Evolutionary conservation across 164 flowering plant species (phyloP), one percentile per base, ranked within the genome.

Genomic region (Warburgia ugandensis): DNA sequence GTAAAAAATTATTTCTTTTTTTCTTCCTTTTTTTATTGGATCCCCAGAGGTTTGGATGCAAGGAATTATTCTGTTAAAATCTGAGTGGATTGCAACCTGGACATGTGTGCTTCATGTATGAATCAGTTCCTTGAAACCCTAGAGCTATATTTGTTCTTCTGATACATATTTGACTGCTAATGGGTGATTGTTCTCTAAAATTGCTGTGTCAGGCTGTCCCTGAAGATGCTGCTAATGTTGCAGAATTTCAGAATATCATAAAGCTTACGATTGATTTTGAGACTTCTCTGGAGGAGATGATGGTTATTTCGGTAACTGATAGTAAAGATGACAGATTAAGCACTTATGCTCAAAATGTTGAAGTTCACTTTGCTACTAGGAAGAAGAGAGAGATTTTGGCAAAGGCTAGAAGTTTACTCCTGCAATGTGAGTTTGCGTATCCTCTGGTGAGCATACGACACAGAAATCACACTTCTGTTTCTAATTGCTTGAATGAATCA

Each of bases 311-410:
- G 1, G 44, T 69, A 37, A 69, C 78, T 51, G 91, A 85, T 73
- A 55, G 42, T 41, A 70, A 71, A 51, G 95, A 80, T 56, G 66
- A 74, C 29, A 76, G 72, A 41, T 53, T 92, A 62, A 86, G 83
- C 56, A 68, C 62, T 50, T 92, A 74, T 71, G 78, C 86, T 52
- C 78, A 84, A 62, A 84, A 86, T 78, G 84, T 88, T 48, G 97
- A 88, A 74, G 83, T 84, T 67, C 97, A 86, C 70, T 92, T 88
- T 82, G 99, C 95, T 39, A 62, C 75, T 44, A 77, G 79, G 70
- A 92, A 84, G 67, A 88, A 74, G 71, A 80, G 45, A 28, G 97
- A 92, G 65, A 82, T 84, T 47, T 57, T 92, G 65, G 84, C 84
- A 25, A 77, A 75, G 50, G 86, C 97, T 36, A 77, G 99, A 75